phyloP scores from a whole-genome alignment of 2,329 filamentous ascomycete species.

The Neoascochyta sp. region DNA sequence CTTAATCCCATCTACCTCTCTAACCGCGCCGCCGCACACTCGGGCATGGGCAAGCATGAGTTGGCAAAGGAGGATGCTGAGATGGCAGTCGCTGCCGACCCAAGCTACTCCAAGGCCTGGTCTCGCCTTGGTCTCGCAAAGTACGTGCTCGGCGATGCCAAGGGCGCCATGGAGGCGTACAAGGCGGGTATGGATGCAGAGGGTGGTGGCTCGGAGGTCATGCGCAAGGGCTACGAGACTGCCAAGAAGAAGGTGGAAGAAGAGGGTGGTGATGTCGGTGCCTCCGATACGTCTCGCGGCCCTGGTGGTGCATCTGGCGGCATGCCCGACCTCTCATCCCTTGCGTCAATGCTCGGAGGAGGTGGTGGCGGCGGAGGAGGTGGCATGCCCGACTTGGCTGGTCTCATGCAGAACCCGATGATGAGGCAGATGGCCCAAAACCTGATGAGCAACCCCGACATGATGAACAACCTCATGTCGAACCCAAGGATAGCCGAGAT shows the following conservation, averaged over 20 bases:
- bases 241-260: constrained; percentile 84
- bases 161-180: constrained; percentile 93
- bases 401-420: constrained; percentile 75
- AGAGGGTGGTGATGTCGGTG: constrained; percentile 57
- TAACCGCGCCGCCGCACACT: constrained; percentile 93
- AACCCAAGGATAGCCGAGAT: constrained; percentile 86
- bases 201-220: constrained; percentile 90
- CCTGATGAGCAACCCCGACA: constrained; percentile 92
- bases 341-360: constrained; percentile 53
- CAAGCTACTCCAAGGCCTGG: constrained; percentile 96
- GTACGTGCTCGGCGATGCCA: constrained; percentile 86
- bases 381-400: constrained; percentile 79
- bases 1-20: constrained; percentile 94
- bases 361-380: constrained; percentile 55
- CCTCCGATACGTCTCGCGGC: constrained; percentile 35
- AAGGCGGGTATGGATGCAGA: constrained; percentile 88
- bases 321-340: constrained; percentile 79
- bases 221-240: constrained; percentile 96
- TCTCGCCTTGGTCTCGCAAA: constrained; percentile 84
- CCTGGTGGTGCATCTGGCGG: constrained; percentile 56
- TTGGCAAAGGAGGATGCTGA: constrained; percentile 85
- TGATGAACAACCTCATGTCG: constrained; percentile 88
- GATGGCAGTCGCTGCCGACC: constrained; percentile 81
- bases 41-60: constrained; percentile 76
- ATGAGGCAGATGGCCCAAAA: constrained; percentile 96